These are phyloP conservation scores for Pisolithus tinctorius DNA, from an alignment of 768 basidiomycete genomes.

Conservation along the genomic window DNA sequence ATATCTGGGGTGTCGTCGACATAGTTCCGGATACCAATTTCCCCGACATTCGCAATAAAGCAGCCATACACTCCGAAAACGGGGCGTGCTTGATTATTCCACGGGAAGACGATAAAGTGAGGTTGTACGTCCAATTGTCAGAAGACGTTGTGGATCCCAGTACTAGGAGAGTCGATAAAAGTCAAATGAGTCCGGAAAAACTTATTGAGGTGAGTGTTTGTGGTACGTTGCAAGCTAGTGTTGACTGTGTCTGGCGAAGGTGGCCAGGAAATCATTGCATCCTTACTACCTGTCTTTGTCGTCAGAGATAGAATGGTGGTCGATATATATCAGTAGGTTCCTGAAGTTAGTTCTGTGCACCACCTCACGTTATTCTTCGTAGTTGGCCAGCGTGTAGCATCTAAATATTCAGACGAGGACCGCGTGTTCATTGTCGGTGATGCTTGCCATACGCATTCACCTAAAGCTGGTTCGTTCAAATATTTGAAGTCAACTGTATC, in stretches of 20 bases:
- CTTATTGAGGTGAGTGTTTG: conserved; percentile 42
- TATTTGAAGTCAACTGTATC: not conserved
- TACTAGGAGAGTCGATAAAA: conserved; percentile 50
- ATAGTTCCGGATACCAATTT: conserved; percentile 65
- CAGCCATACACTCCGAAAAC: conserved; percentile 59
- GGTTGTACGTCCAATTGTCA: conserved; percentile 65
- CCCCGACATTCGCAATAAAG: conserved; percentile 64
- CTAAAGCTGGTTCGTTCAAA: conserved; percentile 46
- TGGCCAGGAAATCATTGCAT: conserved; percentile 46
- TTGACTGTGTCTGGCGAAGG: conserved; percentile 25
- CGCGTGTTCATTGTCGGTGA: conserved; percentile 75
- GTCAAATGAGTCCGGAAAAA: conserved; percentile 39
- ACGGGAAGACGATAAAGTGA: conserved; percentile 58
- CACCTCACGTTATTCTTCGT: not conserved
- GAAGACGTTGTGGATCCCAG: conserved; percentile 39
- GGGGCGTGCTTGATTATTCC: conserved; percentile 74
- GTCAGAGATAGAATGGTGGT: conserved; percentile 60
- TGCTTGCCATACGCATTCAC: conserved; percentile 65
- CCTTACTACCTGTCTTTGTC: conserved; percentile 49
- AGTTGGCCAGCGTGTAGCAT: conserved; percentile 75
- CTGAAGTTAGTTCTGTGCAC: not conserved
- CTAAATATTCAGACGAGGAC: conserved; percentile 48
- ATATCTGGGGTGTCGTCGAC: conserved; percentile 81
- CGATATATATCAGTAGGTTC: conserved; percentile 57
- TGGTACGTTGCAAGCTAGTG: not conserved